Evolutionary conservation across 1,284 basidiomycete species (phyloP), one percentile per base, ranked within the genome.

Genomic region (Boletus albobrunnescens): DNA sequence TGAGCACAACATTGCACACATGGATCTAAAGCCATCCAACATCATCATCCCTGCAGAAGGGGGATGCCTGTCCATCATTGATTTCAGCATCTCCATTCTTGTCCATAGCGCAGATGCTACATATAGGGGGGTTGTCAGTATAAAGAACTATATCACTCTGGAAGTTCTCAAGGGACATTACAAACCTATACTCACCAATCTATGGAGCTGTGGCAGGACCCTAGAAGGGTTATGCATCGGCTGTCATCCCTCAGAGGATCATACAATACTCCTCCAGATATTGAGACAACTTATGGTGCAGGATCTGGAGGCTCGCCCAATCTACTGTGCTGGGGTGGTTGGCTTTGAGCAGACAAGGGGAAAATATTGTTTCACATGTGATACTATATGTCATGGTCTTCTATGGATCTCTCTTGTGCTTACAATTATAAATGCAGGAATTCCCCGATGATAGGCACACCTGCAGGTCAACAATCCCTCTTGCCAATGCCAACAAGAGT

Each of bases 1-100:
- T 16, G 6, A 46, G 14, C 16, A 51, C 11, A 23, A 35, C 2
- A 17, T 46, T 2, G 44, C 41, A 3, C 40, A 47, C 27, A 44
- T 43, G 28, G 52, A 46, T 10, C 3, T 53, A 1, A 53, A 46
- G 14, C 52, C 46, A 1, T 9, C 13, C 3, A 39, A 41, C 8
- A 6, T 47, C 16, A 19, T 44, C 30, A 46, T 53, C 12, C 51
- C 27, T 4, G 1, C 5, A 2, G 16, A 39, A 8, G 45, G 30
- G 1, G 35, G 42, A 1, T 17, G 12, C 28, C 30, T 53, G 1
- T 47, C 51, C 3, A 45, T 48, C 7, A 42, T 53, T 4, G 39
- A 53, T 11, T 49, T 48, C 8, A 45, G 42, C 12, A 8, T 31
- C 4, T 32, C 42, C 6, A 30, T 49, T 13, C 20, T 14, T n/a